phyloP scores from a whole-genome alignment of 805 yeast species.

The Saturnispora halmiae region DNA sequence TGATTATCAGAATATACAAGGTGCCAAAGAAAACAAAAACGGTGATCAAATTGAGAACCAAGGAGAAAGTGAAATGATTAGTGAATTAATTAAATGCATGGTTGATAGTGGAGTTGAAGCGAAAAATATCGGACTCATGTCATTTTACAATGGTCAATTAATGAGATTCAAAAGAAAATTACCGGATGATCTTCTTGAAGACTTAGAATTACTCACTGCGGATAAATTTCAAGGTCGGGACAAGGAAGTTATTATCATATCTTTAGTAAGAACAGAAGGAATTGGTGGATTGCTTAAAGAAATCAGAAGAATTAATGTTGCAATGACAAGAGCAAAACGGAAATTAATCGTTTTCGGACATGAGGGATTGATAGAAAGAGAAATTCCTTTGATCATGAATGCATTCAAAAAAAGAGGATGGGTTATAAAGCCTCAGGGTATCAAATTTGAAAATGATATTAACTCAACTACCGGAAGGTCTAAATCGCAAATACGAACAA shows the following conservation, averaged over 20 bases:
- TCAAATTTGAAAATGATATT: background rate
- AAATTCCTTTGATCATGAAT: constrained; percentile 51
- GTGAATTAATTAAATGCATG: constrained; percentile 53
- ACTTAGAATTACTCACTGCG: constrained; percentile 78
- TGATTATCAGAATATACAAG: constrained; percentile 65
- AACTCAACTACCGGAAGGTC: background rate
- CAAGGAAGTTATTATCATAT: constrained; percentile 82
- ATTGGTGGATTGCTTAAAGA: constrained; percentile 78
- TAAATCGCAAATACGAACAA: constrained; percentile 2
- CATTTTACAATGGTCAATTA: constrained; percentile 80
- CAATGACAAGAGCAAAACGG: constrained; percentile 81
- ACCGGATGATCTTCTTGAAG: constrained; percentile 16
- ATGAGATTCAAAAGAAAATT: constrained; percentile 30
- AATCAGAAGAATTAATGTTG: constrained; percentile 90
- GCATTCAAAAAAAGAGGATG: constrained; percentile 50
- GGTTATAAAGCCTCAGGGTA: constrained; percentile 47
- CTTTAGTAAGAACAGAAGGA: constrained; percentile 76
- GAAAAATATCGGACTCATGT: constrained; percentile 71
- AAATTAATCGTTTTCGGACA: constrained; percentile 84
- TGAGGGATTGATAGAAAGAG: constrained; percentile 44
- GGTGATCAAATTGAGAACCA: constrained; percentile 69
- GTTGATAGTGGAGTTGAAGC: constrained; percentile 50
- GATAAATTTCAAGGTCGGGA: constrained; percentile 96
- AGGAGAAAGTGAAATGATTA: constrained; percentile 59
- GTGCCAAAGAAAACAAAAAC: constrained; percentile 37